Percentiles rank a stretch among this genome's conserved stretches.
Evolutionary conservation across 2,329 filamentous ascomycete genomes (phyloP).

Genomic region (Pseudogymnoascus pannorum): DNA sequence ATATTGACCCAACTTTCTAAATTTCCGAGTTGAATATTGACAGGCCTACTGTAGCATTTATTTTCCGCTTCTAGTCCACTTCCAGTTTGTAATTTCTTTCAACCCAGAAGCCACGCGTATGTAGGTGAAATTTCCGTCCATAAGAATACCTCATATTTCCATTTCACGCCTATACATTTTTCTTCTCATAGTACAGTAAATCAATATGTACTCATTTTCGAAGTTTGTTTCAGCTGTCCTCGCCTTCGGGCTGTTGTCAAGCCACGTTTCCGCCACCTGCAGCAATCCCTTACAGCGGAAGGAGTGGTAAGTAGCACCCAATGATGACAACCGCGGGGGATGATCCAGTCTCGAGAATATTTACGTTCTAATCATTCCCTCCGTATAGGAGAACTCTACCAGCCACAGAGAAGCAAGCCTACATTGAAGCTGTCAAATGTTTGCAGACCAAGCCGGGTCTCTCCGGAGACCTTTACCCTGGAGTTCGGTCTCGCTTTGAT

Average conservation of each 20-base stretch:
- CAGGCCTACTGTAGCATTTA: neutral
- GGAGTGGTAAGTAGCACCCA: neutral
- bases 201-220: neutral
- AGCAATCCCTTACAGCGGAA: neutral
- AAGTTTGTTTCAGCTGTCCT: neutral
- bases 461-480: slow-evolving; percentile 31
- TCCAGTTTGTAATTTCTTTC: neutral
- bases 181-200: neutral
- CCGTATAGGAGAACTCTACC: slow-evolving; percentile 28
- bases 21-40: neutral
- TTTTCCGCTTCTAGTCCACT: neutral
- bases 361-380: neutral
- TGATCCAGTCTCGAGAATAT: neutral
- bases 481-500: slow-evolving; percentile 41
- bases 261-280: neutral
- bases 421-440: slow-evolving; percentile 40
- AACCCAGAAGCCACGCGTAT: neutral
- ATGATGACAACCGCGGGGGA: neutral
- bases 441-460: slow-evolving; percentile 33
- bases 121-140: neutral
- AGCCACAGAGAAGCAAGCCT: slow-evolving; percentile 30
- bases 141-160: neutral
- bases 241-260: neutral
- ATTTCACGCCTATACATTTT: neutral
- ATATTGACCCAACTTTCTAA: neutral